Percentiles rank a stretch among this genome's conserved stretches.
phyloP scores from a whole-genome alignment of 2,329 filamentous ascomycete genomes.

The Thelonectria blattea region DNA sequence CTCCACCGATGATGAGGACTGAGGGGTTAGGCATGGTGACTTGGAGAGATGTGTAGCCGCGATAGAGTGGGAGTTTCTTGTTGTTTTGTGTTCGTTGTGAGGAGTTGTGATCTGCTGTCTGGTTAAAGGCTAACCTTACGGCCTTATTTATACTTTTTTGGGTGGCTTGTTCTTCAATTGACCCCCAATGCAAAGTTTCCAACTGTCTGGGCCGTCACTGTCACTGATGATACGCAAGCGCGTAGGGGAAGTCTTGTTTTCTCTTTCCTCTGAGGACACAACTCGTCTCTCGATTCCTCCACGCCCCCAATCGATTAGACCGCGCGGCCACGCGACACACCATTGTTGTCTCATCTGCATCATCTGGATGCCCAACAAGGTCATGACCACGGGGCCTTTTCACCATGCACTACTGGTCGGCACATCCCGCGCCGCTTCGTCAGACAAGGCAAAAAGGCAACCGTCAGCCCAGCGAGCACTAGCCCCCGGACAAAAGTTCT shows the following conservation, averaged over 20 bases:
- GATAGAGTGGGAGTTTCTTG: neutral
- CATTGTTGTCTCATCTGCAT: too few relatives aligned
- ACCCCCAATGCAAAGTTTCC: too few relatives aligned
- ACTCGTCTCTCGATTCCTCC: neutral
- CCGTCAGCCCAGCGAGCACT: neutral
- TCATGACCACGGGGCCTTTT: too few relatives aligned
- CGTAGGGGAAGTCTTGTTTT: neutral
- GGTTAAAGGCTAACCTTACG: neutral
- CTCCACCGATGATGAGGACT: slow-evolving; percentile 25
- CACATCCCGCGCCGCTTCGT: too few relatives aligned
- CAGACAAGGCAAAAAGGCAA: neutral
- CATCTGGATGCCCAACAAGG: too few relatives aligned
- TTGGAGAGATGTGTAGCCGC: neutral
- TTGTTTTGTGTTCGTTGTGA: too few relatives aligned
- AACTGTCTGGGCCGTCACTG: too few relatives aligned
- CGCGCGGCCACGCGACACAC: neutral
- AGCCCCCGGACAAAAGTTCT: neutral
- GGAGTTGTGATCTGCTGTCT: neutral
- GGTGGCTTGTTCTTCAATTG: too few relatives aligned
- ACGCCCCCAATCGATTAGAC: neutral
- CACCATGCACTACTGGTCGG: too few relatives aligned
- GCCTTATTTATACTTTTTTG: neutral
- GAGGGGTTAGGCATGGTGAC: slow-evolving; percentile 7
- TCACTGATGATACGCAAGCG: neutral
- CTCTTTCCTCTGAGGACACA: neutral